These are phyloP conservation scores for Aphanomyces astaci DNA, from an alignment of 352 stramenopile species.

Conservation along the genomic window DNA sequence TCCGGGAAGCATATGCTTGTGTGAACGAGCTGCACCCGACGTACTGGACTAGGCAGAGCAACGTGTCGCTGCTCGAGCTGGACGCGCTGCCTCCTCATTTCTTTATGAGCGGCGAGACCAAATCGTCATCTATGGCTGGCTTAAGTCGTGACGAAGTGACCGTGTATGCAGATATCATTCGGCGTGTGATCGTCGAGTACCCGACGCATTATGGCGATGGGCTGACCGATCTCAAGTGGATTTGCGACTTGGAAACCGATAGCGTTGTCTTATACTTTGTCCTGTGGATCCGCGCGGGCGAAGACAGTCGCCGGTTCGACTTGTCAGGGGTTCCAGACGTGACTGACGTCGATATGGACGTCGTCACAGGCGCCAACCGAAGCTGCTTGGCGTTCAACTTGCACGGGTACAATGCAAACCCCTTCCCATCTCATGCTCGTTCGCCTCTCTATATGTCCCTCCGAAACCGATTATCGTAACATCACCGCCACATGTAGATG, in stretches of 20 bases:
- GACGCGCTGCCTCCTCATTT: neutral
- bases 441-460: too few species aligned
- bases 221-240: constrained; percentile 57
- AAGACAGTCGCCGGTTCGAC: constrained; percentile 47
- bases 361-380: constrained; percentile 48
- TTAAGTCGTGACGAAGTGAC: neutral
- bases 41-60: constrained; percentile 33
- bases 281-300: constrained; percentile 40
- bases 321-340: constrained; percentile 47
- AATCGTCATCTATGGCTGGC: neutral
- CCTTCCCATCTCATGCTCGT: too few species aligned
- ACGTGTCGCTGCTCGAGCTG: neutral
- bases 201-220: constrained; percentile 62
- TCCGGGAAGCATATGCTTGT: constrained; percentile 54
- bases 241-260: constrained; percentile 39
- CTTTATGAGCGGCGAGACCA: constrained; percentile 12
- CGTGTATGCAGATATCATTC: constrained; percentile 64
- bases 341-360: constrained; percentile 42
- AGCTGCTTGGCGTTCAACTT: constrained; percentile 43
- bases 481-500: too few species aligned
- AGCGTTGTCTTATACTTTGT: constrained; percentile 59
- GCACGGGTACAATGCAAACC: neutral
- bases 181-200: constrained; percentile 48
- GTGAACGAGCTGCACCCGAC: constrained; percentile 39
- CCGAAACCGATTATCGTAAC: too few species aligned